phyloP scores from a whole-genome alignment of 768 basidiomycete species.

The Agrocybe pediades region DNA sequence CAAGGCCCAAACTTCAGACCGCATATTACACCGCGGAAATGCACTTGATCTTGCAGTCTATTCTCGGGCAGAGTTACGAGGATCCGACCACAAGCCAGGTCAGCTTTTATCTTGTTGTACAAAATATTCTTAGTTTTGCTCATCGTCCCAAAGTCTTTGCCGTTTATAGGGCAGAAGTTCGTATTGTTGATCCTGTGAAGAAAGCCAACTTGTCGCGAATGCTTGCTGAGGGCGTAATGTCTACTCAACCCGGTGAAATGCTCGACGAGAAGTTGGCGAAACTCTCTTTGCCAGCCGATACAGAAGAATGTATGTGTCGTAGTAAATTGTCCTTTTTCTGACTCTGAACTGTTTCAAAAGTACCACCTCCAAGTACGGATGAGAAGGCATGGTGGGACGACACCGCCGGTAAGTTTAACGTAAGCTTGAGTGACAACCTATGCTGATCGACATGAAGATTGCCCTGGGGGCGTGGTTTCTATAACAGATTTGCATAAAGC shows the following conservation, averaged over 20 bases:
- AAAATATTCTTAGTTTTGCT: not conserved
- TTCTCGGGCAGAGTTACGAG: slow-evolving; percentile 78
- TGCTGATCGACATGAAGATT: slow-evolving; percentile 36
- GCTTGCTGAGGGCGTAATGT: slow-evolving; percentile 64
- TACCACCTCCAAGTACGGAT: slow-evolving; percentile 85
- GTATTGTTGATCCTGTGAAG: slow-evolving; percentile 78
- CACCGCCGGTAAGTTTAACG: slow-evolving; percentile 50
- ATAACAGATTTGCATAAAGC: slow-evolving; percentile 39
- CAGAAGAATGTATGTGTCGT: slow-evolving; percentile 43
- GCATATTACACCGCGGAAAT: slow-evolving; percentile 83
- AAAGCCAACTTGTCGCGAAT: slow-evolving; percentile 68
- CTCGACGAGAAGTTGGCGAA: slow-evolving; percentile 71
- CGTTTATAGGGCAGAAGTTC: slow-evolving; percentile 75
- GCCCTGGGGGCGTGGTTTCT: slow-evolving; percentile 57
- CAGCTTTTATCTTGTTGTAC: slow-evolving; percentile 13
- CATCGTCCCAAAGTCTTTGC: slow-evolving; percentile 68
- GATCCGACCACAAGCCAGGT: slow-evolving; percentile 98
- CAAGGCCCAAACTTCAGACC: slow-evolving; percentile 64
- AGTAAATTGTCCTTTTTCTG: not conserved
- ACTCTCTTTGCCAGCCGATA: slow-evolving; percentile 49
- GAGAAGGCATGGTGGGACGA: slow-evolving; percentile 84
- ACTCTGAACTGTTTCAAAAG: slow-evolving; percentile 36
- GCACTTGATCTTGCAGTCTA: slow-evolving; percentile 77
- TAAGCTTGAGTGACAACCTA: not conserved
- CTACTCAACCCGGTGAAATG: slow-evolving; percentile 64